phyloP scores from a whole-genome alignment of 2,329 filamentous ascomycete genomes.

The Lachnum nothofagi region DNA sequence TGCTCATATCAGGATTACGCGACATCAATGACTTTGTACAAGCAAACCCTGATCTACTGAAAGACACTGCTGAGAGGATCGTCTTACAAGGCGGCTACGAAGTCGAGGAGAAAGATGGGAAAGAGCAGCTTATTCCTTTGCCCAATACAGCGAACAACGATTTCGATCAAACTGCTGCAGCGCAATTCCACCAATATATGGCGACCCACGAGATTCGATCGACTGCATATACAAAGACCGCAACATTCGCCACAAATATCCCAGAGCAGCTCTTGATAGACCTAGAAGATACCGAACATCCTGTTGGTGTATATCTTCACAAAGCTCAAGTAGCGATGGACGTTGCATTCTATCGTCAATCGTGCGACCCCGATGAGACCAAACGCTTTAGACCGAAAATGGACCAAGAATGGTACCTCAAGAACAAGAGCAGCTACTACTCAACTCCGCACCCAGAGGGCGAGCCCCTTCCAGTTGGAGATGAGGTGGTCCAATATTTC shows the following conservation, averaged over 20 bases:
- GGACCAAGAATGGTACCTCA: constrained; percentile 25
- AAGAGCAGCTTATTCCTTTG: constrained; percentile 6
- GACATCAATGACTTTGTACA: constrained; percentile 23
- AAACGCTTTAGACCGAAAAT: constrained; percentile 19
- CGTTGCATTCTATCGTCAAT: constrained; percentile 20
- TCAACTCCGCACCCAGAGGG: constrained; percentile 1
- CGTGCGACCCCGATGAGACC: constrained; percentile 11
- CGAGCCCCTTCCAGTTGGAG: constrained; percentile 13
- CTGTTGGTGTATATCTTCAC: constrained; percentile 22
- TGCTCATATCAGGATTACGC: constrained; percentile 26
- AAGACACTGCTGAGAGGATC: constrained; percentile 13
- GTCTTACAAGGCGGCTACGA: constrained; percentile 26
- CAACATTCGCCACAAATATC: constrained; percentile 21
- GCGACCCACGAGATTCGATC: constrained; percentile 18
- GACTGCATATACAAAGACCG: constrained; percentile 24
- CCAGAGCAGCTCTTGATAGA: constrained; percentile 17
- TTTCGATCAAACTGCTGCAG: constrained; percentile 20
- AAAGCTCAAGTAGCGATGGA: constrained; percentile 24
- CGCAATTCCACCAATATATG: constrained; percentile 21
- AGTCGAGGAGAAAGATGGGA: constrained; percentile 3
- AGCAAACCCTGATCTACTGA: constrained; percentile 11
- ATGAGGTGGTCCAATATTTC: constrained; percentile 24
- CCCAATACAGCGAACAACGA: constrained; percentile 23
- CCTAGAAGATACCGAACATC: constrained; percentile 18
- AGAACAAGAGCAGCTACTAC: constrained; percentile 21